Percentiles rank a stretch among this genome's conserved stretches.
These are phyloP conservation scores for Gynandropsis gynandra DNA, from an alignment of 345 rosid genomes.

Conservation along the genomic window DNA sequence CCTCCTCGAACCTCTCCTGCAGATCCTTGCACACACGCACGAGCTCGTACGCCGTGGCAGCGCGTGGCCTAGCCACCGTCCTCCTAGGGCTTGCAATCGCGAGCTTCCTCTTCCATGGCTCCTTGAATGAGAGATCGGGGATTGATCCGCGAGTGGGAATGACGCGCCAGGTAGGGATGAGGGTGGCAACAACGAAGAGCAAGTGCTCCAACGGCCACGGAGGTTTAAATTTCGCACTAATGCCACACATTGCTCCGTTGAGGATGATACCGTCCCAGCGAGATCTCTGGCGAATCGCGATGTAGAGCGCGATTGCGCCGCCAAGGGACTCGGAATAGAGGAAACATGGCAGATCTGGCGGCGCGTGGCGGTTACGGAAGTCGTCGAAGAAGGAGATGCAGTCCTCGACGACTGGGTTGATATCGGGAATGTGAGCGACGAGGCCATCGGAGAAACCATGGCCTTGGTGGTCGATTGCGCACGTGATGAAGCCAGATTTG, in stretches of 20 bases:
- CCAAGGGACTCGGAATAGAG: conserved; percentile 87
- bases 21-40: conserved; percentile 63
- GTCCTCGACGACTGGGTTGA: conserved; percentile 79
- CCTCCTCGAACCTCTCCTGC: conserved; percentile 73
- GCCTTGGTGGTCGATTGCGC: conserved; percentile 95
- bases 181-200: conserved; percentile 44
- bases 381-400: conserved; percentile 58
- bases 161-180: conserved; percentile 81
- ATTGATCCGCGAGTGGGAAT: conserved; percentile 77
- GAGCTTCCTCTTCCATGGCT: conserved; percentile 68
- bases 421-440: conserved; percentile 59
- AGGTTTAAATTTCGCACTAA: conserved; percentile 81
- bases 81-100: conserved; percentile 64
- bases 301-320: conserved; percentile 78
- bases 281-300: conserved; percentile 62
- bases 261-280: conserved; percentile 76
- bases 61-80: conserved; percentile 54
- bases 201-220: conserved; percentile 93
- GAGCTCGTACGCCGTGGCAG: conserved; percentile 81
- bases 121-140: conserved; percentile 64
- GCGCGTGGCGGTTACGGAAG: conserved; percentile 46
- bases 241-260: conserved; percentile 98
- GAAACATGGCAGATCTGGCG: conserved; percentile 56
- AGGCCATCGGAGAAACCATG: conserved; percentile 95
- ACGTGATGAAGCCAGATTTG: conserved; percentile 60